Evolutionary conservation across 129 eudicot species (phyloP).

Genomic region (Centrapalus pauciflorus): DNA sequence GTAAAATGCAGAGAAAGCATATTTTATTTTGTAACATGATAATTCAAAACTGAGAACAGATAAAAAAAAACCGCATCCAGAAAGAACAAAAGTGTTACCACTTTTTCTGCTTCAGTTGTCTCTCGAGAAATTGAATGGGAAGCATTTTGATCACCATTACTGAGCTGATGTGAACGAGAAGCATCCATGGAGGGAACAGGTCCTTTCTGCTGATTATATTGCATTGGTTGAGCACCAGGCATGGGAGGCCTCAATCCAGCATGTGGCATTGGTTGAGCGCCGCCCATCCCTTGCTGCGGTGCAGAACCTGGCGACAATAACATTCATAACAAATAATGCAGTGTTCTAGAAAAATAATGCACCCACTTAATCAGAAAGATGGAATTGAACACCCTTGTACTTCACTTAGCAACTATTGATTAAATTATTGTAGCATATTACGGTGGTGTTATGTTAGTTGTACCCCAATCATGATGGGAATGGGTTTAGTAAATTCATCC

Average conservation of each 20-base stretch:
- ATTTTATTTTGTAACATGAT: not conserved
- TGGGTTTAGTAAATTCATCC: too few species aligned
- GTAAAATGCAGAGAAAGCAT: constrained; percentile 7
- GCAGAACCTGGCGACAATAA: constrained; percentile 44
- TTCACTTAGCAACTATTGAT: not conserved
- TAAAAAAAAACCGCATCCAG: not conserved
- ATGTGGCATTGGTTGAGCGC: constrained; percentile 46
- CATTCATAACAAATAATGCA: not conserved
- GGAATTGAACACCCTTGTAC: not conserved
- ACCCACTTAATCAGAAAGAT: not conserved
- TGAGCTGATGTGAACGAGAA: constrained; percentile 37
- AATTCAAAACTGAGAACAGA: not conserved
- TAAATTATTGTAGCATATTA: too few species aligned
- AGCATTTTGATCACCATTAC: constrained; percentile 43
- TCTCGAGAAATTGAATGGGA: constrained; percentile 33
- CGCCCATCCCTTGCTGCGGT: constrained; percentile 60
- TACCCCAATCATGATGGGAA: too few species aligned
- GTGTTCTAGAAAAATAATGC: not conserved
- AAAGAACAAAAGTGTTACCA: constrained; percentile 27
- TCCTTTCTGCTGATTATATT: constrained; percentile 53
- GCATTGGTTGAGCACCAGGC: constrained; percentile 42
- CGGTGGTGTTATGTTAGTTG: too few species aligned
- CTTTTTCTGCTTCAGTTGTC: constrained; percentile 43
- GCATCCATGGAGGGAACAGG: constrained; percentile 32
- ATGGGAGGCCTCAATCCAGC: constrained; percentile 63